Evolutionary conservation across 2,329 filamentous ascomycete genomes (phyloP), one percentile per base, ranked within the genome.

Genomic region (Aspergillus eucalypticola): DNA sequence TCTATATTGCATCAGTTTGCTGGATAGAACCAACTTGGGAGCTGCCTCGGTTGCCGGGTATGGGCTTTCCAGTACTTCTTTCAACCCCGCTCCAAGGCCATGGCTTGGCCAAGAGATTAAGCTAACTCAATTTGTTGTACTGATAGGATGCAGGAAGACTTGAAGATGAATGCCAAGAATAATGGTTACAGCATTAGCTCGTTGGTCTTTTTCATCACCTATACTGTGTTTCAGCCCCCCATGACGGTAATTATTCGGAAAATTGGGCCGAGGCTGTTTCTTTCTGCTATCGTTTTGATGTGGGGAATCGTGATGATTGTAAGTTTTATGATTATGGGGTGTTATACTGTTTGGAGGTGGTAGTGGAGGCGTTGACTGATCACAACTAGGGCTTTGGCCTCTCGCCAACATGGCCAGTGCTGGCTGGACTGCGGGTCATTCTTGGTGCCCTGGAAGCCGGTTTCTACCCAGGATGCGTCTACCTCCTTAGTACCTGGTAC

Each of bases 11-110:
- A 55, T 64, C 32, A 64, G 59, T 41, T 32, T 64, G 56, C 56
- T 65, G 17, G 64, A 66, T 41, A 48, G 59, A 17, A 64, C 59
- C 6, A 63, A 66, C 53, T 13, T 66, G 11, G 64, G 60, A 17
- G 59, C 53, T 53, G 64, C 64, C 19, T 58, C 56, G 17, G 59
- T 65, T 29, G 62, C 63, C 15, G 64, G 64, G 58, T 63, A 51
- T n/a, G 29, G 46, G 4, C 7, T 13, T 27, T 42, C 25, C 38
- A 44, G 11, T 15, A n/a, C 11, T 35, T 44, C 15, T 10, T 21
- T 13, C 41, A 44, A 44, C 41, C 41, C 41, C 41, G 41, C 41
- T 44, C 23, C 41, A 44, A 5, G 41, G 41, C 41, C 41, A 15
- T 13, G 41, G 11, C 19, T 44, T 23, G 41, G 41, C 41, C 13